These are phyloP conservation scores for Fusarium denticulatum DNA, from an alignment of 2,329 filamentous ascomycete genomes.

Conservation along the genomic window DNA sequence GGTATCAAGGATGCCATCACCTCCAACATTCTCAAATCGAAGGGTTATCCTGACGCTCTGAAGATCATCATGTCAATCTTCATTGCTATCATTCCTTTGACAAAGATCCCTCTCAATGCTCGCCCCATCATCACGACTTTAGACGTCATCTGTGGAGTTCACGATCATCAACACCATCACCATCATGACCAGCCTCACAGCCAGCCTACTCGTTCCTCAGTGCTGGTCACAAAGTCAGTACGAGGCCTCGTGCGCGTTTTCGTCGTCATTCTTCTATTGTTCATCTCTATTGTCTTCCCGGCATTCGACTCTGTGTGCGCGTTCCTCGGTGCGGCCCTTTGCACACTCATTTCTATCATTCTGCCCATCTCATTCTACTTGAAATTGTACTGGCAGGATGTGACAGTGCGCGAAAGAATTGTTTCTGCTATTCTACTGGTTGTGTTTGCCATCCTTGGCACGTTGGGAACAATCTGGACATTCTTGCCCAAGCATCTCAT, in stretches of 20 bases:
- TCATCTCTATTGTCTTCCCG: conserved; percentile 76
- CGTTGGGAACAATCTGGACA: conserved; percentile 85
- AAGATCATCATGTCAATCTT: conserved; percentile 85
- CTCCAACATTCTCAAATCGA: conserved; percentile 81
- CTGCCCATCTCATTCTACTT: conserved; percentile 89
- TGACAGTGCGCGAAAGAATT: conserved; percentile 70
- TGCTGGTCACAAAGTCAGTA: conserved; percentile 56
- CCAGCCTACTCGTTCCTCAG: conserved; percentile 48
- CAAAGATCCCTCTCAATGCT: conserved; percentile 91
- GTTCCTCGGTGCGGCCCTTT: conserved; percentile 87
- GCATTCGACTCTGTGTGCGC: conserved; percentile 92
- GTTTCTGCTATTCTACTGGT: conserved; percentile 76
- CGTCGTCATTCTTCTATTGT: conserved; percentile 76
- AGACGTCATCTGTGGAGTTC: conserved; percentile 82
- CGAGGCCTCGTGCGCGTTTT: conserved; percentile 72
- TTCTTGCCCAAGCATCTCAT: conserved; percentile 84
- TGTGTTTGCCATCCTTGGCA: conserved; percentile 74
- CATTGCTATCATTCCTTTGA: conserved; percentile 91
- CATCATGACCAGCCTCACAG: conserved; percentile 46
- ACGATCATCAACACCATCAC: conserved; percentile 56
- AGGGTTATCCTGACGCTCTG: conserved; percentile 77
- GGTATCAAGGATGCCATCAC: conserved; percentile 89
- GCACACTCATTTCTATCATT: conserved; percentile 94
- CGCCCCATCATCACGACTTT: conserved; percentile 87
- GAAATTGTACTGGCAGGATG: conserved; percentile 83